A percentile compares a stretch with the other conserved stretches of the same genome.
Evolutionary conservation across 257 asterid species (phyloP).

Genomic region (Lavandula angustifolia): DNA sequence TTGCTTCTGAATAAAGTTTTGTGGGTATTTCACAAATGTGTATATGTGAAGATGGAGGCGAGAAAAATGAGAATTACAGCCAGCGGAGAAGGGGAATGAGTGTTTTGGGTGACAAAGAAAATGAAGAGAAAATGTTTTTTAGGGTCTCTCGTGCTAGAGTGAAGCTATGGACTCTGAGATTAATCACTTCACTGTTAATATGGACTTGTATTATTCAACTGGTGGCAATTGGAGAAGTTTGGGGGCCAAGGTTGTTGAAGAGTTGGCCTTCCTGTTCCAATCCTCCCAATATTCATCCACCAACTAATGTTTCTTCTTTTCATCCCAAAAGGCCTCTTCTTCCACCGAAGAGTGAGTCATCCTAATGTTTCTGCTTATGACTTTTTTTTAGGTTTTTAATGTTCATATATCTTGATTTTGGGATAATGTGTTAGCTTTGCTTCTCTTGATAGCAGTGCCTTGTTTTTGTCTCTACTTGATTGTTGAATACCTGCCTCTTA

Average conservation of each 20-base stretch:
- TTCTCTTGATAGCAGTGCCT: slow-evolving; percentile 17
- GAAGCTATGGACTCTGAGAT: slow-evolving; percentile 61
- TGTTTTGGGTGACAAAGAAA: slow-evolving; percentile 32
- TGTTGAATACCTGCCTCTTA: neutral
- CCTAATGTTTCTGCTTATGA: neutral
- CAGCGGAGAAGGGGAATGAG: slow-evolving; percentile 34
- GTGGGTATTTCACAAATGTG: slow-evolving; percentile 32
- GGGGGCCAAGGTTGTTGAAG: slow-evolving; percentile 57
- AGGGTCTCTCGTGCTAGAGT: slow-evolving; percentile 41
- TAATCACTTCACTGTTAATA: slow-evolving; percentile 43
- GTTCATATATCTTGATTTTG: neutral
- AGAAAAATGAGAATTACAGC: slow-evolving; percentile 7
- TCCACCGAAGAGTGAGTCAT: slow-evolving; percentile 52
- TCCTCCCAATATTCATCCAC: slow-evolving; percentile 18
- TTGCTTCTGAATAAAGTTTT: slow-evolving; percentile 20
- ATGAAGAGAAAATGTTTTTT: slow-evolving; percentile 30
- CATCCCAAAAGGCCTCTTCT: slow-evolving; percentile 27
- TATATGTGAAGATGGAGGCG: slow-evolving; percentile 29
- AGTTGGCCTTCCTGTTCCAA: slow-evolving; percentile 57
- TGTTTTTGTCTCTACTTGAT: slow-evolving; percentile 14
- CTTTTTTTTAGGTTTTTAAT: slow-evolving; percentile 10
- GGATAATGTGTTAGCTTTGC: slow-evolving; percentile 19
- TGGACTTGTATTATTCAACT: slow-evolving; percentile 64
- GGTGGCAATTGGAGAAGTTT: slow-evolving; percentile 54
- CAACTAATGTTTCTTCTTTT: slow-evolving; percentile 25